phyloP scores from a whole-genome alignment of 1,284 basidiomycete species.

The Cryptococcus jaspeensis region DNA sequence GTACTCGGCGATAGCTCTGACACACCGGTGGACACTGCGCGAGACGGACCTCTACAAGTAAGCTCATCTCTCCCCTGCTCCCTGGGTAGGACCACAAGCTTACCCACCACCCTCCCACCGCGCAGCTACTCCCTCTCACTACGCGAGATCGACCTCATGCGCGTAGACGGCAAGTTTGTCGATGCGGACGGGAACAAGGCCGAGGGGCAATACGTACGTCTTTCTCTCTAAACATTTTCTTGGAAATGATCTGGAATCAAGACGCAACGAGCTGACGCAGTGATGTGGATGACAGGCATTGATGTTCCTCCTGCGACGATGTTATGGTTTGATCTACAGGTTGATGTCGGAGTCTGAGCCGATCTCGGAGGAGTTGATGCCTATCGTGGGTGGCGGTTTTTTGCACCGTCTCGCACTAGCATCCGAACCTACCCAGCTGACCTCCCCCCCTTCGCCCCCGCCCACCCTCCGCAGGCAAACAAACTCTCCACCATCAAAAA shows the following conservation, averaged over 20 bases:
- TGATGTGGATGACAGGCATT: conserved; percentile 62
- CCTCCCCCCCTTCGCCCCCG: too few species aligned
- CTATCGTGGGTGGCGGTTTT: conserved; percentile 65
- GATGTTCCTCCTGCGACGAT: conserved; percentile 86
- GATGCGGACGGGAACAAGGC: conserved; percentile 84
- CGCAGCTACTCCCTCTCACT: conserved; percentile 81
- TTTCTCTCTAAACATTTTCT: too few species aligned
- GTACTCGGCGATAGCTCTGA: conserved; percentile 61
- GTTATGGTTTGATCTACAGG: conserved; percentile 93
- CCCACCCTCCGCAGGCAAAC: conserved; percentile 65
- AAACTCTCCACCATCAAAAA: conserved; percentile 92
- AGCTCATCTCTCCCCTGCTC: conserved; percentile 11
- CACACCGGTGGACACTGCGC: conserved; percentile 93
- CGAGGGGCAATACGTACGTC: conserved; percentile 42
- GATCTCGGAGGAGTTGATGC: conserved; percentile 97
- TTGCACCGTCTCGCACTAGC: too few species aligned
- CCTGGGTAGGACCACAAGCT: background rate
- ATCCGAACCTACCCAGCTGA: conserved; percentile 2
- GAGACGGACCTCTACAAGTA: conserved; percentile 92
- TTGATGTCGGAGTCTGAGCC: conserved; percentile 96
- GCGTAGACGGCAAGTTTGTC: conserved; percentile 94
- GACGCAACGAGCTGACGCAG: too few species aligned
- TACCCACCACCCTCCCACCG: conserved; percentile 27
- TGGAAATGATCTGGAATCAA: too few species aligned
- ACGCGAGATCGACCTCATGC: conserved; percentile 95